Percentiles rank a stretch among this genome's conserved stretches.
These are phyloP conservation scores for Fusarium coicis DNA, from an alignment of 2,329 filamentous ascomycete species.

Conservation along the genomic window DNA sequence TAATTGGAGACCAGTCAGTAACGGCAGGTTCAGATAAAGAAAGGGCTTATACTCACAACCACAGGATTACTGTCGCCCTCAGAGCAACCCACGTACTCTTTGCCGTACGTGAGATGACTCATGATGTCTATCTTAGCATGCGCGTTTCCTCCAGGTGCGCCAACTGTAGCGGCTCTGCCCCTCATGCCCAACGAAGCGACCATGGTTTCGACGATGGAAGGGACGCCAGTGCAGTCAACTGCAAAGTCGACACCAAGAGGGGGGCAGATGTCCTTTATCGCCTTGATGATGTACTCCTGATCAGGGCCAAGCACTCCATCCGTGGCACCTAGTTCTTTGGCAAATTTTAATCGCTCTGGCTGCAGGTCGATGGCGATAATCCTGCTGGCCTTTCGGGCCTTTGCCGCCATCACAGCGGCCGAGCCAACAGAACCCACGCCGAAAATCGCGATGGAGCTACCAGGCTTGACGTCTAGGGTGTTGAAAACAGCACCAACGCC, in stretches of 20 bases:
- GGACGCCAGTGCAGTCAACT: slow-evolving; percentile 30
- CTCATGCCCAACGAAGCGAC: slow-evolving; percentile 5
- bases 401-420: slow-evolving; percentile 28
- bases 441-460: slow-evolving; percentile 17
- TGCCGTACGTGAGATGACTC: slow-evolving; percentile 10
- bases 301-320: not conserved
- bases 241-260: slow-evolving; percentile 24
- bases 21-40: accelerated
- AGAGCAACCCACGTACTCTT: slow-evolving; percentile 24
- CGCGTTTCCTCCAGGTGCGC: slow-evolving; percentile 5
- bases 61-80: slow-evolving; percentile 20
- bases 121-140: slow-evolving; percentile 20
- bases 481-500: slow-evolving; percentile 25
- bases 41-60: not conserved
- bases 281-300: not conserved
- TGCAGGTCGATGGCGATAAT: slow-evolving; percentile 28
- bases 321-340: slow-evolving; percentile 20
- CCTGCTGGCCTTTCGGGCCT: not conserved
- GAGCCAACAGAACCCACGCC: slow-evolving; percentile 23
- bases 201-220: slow-evolving; percentile 20
- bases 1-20: not conserved
- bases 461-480: slow-evolving; percentile 6
- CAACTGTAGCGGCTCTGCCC: slow-evolving; percentile 17
- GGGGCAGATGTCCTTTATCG: not conserved
- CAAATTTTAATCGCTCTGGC: slow-evolving; percentile 1